These are phyloP conservation scores for Nephelium lappaceum DNA, from an alignment of 345 rosid species.

Conservation along the genomic window DNA sequence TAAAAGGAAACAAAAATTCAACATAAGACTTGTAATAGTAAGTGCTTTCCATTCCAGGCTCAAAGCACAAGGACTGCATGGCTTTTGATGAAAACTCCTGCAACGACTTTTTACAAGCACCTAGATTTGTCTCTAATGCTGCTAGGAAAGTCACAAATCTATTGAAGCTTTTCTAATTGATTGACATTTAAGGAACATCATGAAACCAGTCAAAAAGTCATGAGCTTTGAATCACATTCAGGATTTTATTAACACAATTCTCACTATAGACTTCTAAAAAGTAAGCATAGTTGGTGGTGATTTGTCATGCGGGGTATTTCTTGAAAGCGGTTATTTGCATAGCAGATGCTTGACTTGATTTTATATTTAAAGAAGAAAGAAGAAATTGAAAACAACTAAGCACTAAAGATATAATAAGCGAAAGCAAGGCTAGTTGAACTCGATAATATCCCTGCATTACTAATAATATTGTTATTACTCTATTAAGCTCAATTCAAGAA, in stretches of 20 bases:
- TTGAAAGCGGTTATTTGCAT: background rate
- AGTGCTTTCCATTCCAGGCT: background rate
- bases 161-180: background rate
- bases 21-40: background rate
- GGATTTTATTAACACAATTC: background rate
- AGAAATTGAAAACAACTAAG: background rate
- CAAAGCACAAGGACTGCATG: background rate
- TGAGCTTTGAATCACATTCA: background rate
- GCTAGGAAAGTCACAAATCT: background rate
- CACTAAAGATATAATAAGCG: background rate
- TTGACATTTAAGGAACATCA: background rate
- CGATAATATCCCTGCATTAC: background rate
- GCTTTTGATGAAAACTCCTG: background rate
- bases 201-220: background rate
- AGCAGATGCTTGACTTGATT: background rate
- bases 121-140: background rate
- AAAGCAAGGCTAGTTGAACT: background rate
- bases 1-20: background rate
- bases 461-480: background rate
- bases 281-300: background rate
- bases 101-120: conserved; percentile 1
- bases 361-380: background rate
- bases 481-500: conserved; percentile 12
- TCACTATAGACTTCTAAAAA: background rate
- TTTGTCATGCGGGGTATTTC: background rate